Conservation (phyloP, 1,284 basidiomycete genomes). For the Microbotryomycetes sp. region DNA sequence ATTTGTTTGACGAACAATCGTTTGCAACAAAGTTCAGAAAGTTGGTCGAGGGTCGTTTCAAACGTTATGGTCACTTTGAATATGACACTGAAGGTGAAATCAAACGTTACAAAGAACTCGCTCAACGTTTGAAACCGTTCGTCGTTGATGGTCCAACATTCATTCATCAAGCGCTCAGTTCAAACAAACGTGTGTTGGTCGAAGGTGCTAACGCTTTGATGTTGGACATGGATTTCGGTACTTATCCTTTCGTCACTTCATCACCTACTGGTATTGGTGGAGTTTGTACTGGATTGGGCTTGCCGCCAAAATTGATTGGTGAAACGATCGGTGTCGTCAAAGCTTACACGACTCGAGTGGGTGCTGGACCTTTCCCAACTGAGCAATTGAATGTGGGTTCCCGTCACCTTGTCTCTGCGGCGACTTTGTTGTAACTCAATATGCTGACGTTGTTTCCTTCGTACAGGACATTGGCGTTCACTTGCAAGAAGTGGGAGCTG, state of each 20-base stretch:
- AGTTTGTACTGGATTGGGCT: constrained; percentile 90
- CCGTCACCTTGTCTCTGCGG: neutral
- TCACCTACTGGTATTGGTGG: constrained; percentile 89
- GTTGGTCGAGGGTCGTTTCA: constrained; percentile 93
- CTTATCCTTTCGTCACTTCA: constrained; percentile 94
- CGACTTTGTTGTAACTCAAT: neutral
- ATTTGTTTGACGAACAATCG: constrained; percentile 76
- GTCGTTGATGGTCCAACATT: constrained; percentile 82
- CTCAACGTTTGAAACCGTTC: constrained; percentile 77
- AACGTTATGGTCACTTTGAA: constrained; percentile 96
- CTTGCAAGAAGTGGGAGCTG: constrained; percentile 86
- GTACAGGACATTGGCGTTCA: constrained; percentile 69
- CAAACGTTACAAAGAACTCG: constrained; percentile 78
- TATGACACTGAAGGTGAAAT: constrained; percentile 99
- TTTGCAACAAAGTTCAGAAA: constrained; percentile 92
- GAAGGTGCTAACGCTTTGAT: constrained; percentile 98
- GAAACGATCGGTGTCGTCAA: constrained; percentile 87
- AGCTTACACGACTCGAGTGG: constrained; percentile 95
- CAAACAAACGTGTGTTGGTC: constrained; percentile 75
- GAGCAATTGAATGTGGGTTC: constrained; percentile 76
- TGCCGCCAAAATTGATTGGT: constrained; percentile 82
- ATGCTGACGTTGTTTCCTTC: neutral
- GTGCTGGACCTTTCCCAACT: constrained; percentile 94
- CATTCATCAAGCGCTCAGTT: constrained; percentile 67
- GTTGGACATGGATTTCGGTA: constrained; percentile 97